Conservation (phyloP, 1,284 basidiomycete species). For the Inonotus hispidus region DNA sequence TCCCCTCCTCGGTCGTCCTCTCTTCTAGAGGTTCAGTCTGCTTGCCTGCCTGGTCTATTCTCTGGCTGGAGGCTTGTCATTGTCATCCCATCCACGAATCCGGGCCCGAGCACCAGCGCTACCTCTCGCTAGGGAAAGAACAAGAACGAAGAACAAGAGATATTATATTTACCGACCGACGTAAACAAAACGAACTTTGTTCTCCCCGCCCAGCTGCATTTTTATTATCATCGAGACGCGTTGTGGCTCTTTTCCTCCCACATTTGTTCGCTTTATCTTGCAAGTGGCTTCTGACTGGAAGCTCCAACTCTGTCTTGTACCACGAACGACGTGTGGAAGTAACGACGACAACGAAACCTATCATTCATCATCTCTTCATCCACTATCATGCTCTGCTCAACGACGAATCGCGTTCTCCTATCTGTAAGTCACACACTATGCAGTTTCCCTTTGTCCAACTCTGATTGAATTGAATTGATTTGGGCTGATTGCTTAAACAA, state of each 20-base stretch:
- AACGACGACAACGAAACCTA: too few species aligned
- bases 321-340: background rate
- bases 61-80: background rate
- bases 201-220: background rate
- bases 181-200: background rate
- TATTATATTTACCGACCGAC: background rate
- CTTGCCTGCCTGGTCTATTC: background rate
- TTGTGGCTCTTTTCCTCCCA: background rate
- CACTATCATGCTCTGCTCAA: background rate
- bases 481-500: too few species aligned
- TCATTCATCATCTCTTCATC: too few species aligned
- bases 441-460: background rate
- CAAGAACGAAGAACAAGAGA: background rate
- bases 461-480: background rate
- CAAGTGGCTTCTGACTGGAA: background rate
- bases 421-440: background rate
- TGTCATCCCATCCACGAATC: background rate
- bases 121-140: background rate
- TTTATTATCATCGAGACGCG: too few species aligned
- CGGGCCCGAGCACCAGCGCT: background rate
- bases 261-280: background rate
- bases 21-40: background rate
- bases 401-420: background rate
- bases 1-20: background rate
- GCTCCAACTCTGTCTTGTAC: background rate